Evolutionary conservation across 78 protist genomes (phyloP).

Genomic region (Dictyostelium firmibasis): DNA sequence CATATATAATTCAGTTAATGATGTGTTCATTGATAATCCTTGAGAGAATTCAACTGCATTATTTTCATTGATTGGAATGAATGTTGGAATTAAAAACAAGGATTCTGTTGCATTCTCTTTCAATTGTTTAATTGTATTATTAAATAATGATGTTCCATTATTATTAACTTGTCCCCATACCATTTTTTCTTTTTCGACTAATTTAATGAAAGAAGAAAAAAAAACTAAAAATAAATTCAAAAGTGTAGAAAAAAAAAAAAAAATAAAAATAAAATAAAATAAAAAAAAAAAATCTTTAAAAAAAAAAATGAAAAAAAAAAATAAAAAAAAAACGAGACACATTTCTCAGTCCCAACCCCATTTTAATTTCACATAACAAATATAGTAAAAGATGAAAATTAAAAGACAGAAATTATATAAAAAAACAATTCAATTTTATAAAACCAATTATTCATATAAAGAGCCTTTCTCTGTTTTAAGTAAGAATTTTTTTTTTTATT

Average conservation of each 20-base stretch:
- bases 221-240: neutral
- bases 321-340: neutral
- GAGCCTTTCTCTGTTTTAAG: conserved; percentile 51
- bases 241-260: neutral
- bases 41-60: neutral
- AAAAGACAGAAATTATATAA: conserved; percentile 43
- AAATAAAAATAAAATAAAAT: neutral
- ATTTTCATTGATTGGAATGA: neutral
- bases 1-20: conserved; percentile 13
- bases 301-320: neutral
- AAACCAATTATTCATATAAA: conserved; percentile 30
- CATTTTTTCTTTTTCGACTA: neutral
- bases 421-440: conserved; percentile 37
- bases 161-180: conserved; percentile 23
- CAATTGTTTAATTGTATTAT: conserved; percentile 2
- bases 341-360: too few relatives aligned
- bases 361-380: neutral
- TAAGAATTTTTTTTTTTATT: neutral
- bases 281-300: neutral
- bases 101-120: conserved; percentile 28
- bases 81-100: conserved; percentile 39
- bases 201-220: neutral
- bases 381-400: neutral
- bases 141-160: neutral
- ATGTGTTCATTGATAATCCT: conserved; percentile 15